phyloP scores from a whole-genome alignment of 116 monocot species.

The Zostera marina region DNA sequence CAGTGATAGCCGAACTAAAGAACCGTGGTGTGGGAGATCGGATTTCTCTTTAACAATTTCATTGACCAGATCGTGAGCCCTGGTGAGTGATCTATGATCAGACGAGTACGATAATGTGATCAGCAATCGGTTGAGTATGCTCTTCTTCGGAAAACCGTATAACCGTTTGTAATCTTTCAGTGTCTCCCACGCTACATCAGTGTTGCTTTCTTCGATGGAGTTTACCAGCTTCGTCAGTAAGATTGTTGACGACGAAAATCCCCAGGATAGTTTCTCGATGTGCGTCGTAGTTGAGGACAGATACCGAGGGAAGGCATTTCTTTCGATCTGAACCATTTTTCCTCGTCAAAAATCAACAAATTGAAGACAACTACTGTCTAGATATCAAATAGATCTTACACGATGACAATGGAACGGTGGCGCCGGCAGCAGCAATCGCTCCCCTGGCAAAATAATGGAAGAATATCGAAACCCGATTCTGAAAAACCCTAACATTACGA shows the following conservation, averaged over 20 bases:
- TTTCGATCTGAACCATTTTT: no score
- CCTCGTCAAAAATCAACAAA: no score
- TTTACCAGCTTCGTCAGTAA: slow-evolving; percentile 23
- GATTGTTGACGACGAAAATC: not conserved
- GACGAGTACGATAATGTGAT: slow-evolving; percentile 32
- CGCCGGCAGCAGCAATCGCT: no score
- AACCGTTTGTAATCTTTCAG: slow-evolving; percentile 33
- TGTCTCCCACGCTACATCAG: slow-evolving; percentile 52
- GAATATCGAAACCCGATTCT: no score
- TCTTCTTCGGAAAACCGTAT: slow-evolving; percentile 37
- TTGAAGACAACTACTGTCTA: no score
- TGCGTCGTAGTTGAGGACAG: not conserved
- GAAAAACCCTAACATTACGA: no score
- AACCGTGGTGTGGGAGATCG: slow-evolving; percentile 26
- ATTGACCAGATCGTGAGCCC: slow-evolving; percentile 41
- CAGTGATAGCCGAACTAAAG: slow-evolving; percentile 41
- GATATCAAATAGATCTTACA: no score
- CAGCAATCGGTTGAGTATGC: slow-evolving; percentile 34
- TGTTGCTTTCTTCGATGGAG: slow-evolving; percentile 19
- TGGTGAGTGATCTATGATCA: slow-evolving; percentile 25
- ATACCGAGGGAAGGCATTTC: not conserved
- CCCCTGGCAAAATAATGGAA: no score
- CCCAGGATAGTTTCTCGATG: not conserved
- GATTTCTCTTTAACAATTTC: slow-evolving; percentile 20
- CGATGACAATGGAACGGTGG: no score